Conservation (phyloP, 345 rosid genomes). For the Syzygium jambos region DNA sequence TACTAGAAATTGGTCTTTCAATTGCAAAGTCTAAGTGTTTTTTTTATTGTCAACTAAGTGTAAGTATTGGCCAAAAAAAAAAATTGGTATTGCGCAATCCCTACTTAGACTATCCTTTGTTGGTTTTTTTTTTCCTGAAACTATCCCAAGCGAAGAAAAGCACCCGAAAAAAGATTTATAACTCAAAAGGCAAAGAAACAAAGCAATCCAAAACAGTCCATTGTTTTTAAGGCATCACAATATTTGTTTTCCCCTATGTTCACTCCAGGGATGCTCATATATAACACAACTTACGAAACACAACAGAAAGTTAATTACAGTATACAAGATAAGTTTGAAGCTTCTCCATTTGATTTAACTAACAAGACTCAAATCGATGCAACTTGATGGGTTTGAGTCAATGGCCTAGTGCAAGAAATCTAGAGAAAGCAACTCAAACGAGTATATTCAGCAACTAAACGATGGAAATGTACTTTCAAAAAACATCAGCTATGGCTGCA, state of each 20-base stretch:
- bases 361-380: background rate
- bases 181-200: background rate
- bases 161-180: background rate
- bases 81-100: background rate
- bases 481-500: background rate
- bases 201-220: background rate
- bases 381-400: background rate
- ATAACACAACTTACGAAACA: background rate
- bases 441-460: background rate
- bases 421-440: background rate
- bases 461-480: background rate
- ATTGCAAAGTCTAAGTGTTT: background rate
- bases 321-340: background rate
- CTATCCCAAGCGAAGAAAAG: background rate
- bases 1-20: background rate
- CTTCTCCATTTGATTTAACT: background rate
- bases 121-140: no score
- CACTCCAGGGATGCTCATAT: background rate
- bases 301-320: background rate
- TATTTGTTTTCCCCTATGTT: background rate
- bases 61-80: no score
- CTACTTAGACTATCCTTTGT: background rate
- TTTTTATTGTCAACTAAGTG: no score
- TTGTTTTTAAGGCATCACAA: background rate
- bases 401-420: background rate